Evolutionary conservation across 768 basidiomycete species (phyloP).

Genomic region (Leccinum imitatum): DNA sequence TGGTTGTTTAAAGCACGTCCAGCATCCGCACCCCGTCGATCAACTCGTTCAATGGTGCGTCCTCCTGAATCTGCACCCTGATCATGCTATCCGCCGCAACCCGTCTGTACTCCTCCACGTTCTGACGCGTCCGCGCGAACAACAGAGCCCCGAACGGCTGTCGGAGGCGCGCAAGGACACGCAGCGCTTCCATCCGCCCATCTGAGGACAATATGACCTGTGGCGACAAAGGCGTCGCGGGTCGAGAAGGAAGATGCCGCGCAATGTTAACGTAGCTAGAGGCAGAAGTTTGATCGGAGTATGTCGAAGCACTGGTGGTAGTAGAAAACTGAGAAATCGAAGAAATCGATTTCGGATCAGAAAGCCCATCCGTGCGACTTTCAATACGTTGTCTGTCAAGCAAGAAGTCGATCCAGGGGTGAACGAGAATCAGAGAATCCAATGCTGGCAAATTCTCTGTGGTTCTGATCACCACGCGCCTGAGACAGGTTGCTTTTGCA

Average conservation of each 20-base stretch:
- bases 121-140: not conserved
- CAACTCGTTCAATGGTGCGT: constrained; percentile 3
- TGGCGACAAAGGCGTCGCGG: too few relatives aligned
- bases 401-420: not conserved
- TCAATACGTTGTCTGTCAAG: not conserved
- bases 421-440: not conserved
- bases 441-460: not conserved
- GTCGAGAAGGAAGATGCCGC: too few relatives aligned
- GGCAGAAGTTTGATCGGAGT: too few relatives aligned
- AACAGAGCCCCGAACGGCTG: constrained; percentile 5
- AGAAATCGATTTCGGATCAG: too few relatives aligned
- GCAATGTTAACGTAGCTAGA: too few relatives aligned
- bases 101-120: constrained; percentile 8
- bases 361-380: not conserved
- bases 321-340: too few relatives aligned
- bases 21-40: not conserved
- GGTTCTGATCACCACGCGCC: not conserved
- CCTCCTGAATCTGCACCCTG: constrained; percentile 7
- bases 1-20: not conserved
- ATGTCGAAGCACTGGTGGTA: too few relatives aligned
- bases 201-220: not conserved
- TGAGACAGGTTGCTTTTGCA: not conserved
- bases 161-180: not conserved
- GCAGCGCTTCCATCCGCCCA: not conserved
- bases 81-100: constrained; percentile 11